Evolutionary conservation across 495 filamentous ascomycete genomes (phyloP), one percentile per base, ranked within the genome.

Genomic region (Penicillium verhagenii): DNA sequence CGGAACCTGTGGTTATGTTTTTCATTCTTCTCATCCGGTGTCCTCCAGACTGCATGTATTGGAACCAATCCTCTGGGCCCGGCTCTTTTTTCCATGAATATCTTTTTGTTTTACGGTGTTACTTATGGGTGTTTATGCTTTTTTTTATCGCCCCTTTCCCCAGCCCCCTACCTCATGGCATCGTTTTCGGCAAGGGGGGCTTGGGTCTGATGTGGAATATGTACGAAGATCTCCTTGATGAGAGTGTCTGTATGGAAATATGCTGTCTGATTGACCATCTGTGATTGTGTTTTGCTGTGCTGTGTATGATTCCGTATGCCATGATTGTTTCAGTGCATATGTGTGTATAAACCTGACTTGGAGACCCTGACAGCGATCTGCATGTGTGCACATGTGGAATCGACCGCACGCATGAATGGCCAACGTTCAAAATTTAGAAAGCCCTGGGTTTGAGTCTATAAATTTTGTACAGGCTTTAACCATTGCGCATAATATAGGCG

Each of bases 151-250:
- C 16, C 39, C 14, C 26, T 19, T 47, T 11, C 6, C 9, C 8
- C 29, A 6, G 3, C 28, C 47, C 51, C 51, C 50, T 39, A 37
- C 50, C 35, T 54, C n/a, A 9, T 21, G 53, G 24, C 29, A 52
- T 53, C 48, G 42, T 44, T 47, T n/a, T 35, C 24, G 29, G 56
- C 24, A 54, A 59, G 51, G 56, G 56, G 47, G n/a, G n/a, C n/a
- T n/a, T 14, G 33, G 16, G 23, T n/a, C 10, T 23, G 23, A 20
- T 38, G 46, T 54, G 51, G 24, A 25, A 51, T 59, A 40, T 42
- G 31, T 54, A n/a, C 39, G 38, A 28, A 21, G 46, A 47, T 54
- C 45, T 53, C 16, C 25, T 23, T 40, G 39, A n/a, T 31, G 28
- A 50, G n/a, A 43, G 44, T 44, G 16, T 47, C 16, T 14, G 16